Percentiles rank a stretch among this genome's conserved stretches.
phyloP scores from a whole-genome alignment of 163 green algal genomes.

The Scenedesmus sp. region DNA sequence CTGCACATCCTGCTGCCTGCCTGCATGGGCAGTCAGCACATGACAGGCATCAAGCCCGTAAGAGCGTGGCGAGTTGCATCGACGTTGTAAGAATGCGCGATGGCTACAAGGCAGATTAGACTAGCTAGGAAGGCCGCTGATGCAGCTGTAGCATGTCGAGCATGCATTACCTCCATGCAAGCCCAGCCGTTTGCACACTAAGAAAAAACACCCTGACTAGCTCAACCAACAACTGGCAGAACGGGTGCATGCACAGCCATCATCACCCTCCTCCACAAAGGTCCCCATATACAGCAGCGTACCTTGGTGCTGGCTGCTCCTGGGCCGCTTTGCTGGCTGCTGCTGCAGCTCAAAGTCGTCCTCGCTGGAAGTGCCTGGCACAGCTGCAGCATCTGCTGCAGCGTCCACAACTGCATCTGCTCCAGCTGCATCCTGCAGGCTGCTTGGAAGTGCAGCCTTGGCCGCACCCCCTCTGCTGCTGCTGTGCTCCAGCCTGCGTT shows the following conservation, averaged over 20 bases:
- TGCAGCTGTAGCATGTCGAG: no score
- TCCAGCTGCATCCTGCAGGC: not conserved
- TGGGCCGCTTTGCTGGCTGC: constrained; percentile 13
- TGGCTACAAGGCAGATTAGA: not conserved
- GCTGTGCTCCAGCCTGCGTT: not conserved
- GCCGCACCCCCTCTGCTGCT: not conserved
- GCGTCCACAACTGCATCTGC: not conserved
- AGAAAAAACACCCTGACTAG: no score
- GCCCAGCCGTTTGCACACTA: no score
- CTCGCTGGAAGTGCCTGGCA: not conserved
- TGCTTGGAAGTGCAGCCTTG: not conserved
- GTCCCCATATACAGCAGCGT: not conserved
- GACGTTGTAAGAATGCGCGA: not conserved
- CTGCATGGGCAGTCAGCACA: not conserved
- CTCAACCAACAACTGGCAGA: not conserved
- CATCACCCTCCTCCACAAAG: not conserved
- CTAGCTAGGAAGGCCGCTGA: not conserved
- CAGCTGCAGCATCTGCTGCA: not conserved
- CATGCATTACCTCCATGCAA: no score
- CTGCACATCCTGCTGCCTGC: constrained; percentile 31
- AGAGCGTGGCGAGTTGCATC: not conserved
- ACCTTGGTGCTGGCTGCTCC: not conserved
- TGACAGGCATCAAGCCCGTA: not conserved
- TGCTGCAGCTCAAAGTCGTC: constrained; percentile 34
- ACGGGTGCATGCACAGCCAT: not conserved